These are phyloP conservation scores for Parastagonospora nodorum DNA, from an alignment of 2,329 filamentous ascomycete genomes.

Conservation along the genomic window DNA sequence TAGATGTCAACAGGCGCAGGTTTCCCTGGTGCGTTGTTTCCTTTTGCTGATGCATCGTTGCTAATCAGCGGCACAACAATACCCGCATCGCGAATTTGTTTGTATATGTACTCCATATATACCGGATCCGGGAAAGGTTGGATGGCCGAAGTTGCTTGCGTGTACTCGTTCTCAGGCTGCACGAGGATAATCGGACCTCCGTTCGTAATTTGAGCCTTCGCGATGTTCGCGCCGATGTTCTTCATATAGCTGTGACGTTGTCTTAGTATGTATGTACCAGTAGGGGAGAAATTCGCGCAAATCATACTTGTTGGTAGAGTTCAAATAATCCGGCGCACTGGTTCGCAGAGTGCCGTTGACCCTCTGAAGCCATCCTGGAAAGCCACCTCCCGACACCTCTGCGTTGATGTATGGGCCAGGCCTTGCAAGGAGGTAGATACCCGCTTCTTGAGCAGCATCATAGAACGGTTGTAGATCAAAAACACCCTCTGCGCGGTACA, in stretches of 20 bases:
- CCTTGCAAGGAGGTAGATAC: slow-evolving; percentile 74
- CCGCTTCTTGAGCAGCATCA: slow-evolving; percentile 71
- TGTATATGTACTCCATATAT: slow-evolving; percentile 73
- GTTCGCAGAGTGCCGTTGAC: slow-evolving; percentile 69
- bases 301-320: slow-evolving; percentile 67
- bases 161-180: slow-evolving; percentile 85
- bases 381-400: slow-evolving; percentile 76
- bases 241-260: slow-evolving; percentile 58
- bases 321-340: slow-evolving; percentile 63
- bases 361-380: slow-evolving; percentile 78
- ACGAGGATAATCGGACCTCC: slow-evolving; percentile 79
- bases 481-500: slow-evolving; percentile 72
- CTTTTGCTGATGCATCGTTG: slow-evolving; percentile 69
- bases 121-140: slow-evolving; percentile 65
- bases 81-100: slow-evolving; percentile 70
- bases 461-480: slow-evolving; percentile 78
- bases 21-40: slow-evolving; percentile 68
- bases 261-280: not conserved
- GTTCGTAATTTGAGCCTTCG: slow-evolving; percentile 79
- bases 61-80: slow-evolving; percentile 76
- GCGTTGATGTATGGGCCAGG: slow-evolving; percentile 81
- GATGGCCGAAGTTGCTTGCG: slow-evolving; percentile 54
- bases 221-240: slow-evolving; percentile 68
- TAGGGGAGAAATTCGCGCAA: not conserved
- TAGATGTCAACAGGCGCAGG: slow-evolving; percentile 66